Percentiles rank a stretch among this genome's conserved stretches.
Evolutionary conservation across 2,329 filamentous ascomycete genomes (phyloP).

Genomic region (Neonectria ditissima): DNA sequence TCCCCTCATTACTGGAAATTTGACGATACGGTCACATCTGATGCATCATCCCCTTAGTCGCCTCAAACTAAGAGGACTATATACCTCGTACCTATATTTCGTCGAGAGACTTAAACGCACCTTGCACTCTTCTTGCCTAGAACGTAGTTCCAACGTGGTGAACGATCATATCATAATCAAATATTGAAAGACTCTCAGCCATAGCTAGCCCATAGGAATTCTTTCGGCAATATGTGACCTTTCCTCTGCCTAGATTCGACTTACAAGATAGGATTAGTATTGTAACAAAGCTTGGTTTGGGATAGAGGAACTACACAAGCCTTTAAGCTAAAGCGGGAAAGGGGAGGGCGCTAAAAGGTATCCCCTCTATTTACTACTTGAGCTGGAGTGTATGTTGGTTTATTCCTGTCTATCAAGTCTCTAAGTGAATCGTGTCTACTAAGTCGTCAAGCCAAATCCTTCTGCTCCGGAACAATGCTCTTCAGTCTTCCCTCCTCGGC

Average conservation of each 20-base stretch:
- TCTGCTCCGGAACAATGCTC: slow-evolving; percentile 80
- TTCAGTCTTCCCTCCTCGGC: slow-evolving; percentile 71
- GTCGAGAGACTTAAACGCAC: too few species aligned
- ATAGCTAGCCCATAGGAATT: too few species aligned
- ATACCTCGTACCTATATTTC: neutral
- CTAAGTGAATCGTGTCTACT: neutral
- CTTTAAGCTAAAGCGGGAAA: neutral
- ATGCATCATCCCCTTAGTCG: neutral
- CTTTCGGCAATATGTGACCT: too few species aligned
- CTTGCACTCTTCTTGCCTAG: too few species aligned
- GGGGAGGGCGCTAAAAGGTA: neutral
- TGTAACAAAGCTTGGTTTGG: neutral
- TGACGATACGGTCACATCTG: neutral
- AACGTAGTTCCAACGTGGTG: too few species aligned
- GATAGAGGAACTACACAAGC: neutral
- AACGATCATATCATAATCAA: too few species aligned
- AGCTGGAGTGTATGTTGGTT: neutral
- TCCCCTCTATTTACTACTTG: neutral
- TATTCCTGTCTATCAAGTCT: neutral
- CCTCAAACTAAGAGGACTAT: neutral
- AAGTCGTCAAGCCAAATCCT: slow-evolving; percentile 40
- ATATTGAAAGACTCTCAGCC: too few species aligned
- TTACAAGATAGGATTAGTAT: too few species aligned
- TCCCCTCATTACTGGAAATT: neutral
- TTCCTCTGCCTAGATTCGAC: too few species aligned